Evolutionary conservation across 164 flowering plant species (phyloP).

Genomic region (Chimonanthus praecox): DNA sequence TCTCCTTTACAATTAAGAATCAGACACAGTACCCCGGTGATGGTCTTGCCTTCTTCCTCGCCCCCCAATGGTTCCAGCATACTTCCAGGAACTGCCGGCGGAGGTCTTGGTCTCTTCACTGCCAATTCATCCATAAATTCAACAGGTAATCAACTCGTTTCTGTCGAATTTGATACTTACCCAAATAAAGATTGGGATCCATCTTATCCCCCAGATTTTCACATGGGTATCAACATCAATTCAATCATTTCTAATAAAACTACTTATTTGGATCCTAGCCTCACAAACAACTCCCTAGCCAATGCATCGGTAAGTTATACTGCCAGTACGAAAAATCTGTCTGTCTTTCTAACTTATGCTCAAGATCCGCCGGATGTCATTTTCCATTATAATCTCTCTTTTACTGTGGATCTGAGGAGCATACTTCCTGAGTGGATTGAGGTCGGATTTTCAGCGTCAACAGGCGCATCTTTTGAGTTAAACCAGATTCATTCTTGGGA

Average conservation of each 20-base stretch:
- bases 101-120: constrained; percentile 34
- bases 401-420: constrained; percentile 17
- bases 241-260: constrained; percentile 19
- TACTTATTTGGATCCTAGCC: constrained; percentile 18
- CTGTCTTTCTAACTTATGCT: constrained; percentile 9
- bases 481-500: constrained; percentile 20
- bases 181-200: constrained; percentile 24
- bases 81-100: constrained; percentile 29
- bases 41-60: constrained; percentile 50
- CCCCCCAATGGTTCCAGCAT: constrained; percentile 23
- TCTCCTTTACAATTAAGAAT: constrained; percentile 30
- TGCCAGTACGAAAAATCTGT: constrained; percentile 18
- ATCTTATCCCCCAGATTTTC: constrained; percentile 6
- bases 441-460: constrained; percentile 23
- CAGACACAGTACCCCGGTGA: constrained; percentile 14
- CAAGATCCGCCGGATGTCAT: constrained; percentile 1
- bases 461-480: constrained; percentile 4
- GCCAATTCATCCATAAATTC: neutral
- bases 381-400: neutral
- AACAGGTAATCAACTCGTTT: constrained; percentile 18
- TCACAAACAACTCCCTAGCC: constrained; percentile 2
- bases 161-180: constrained; percentile 40
- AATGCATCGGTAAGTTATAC: constrained; percentile 31
- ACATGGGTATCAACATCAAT: constrained; percentile 38
- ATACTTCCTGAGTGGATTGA: constrained; percentile 20